Percentiles rank a stretch among this genome's conserved stretches.
Conservation (phyloP, 192 early-diverging fungal genomes). For the Backusella tarrabulga region DNA sequence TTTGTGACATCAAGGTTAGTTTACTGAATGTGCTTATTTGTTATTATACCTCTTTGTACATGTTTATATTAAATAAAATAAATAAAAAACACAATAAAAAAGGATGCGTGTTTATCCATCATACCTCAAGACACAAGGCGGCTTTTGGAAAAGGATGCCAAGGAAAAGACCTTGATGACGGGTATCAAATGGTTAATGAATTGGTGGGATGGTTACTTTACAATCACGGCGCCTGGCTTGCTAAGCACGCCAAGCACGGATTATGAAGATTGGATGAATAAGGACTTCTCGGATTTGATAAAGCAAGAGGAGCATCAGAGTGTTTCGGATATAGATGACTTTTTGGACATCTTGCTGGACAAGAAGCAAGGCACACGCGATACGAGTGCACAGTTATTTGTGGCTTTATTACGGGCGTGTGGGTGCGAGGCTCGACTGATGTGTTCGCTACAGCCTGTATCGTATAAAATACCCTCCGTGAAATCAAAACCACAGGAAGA, state of each 20-base stretch:
- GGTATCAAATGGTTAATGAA: slow-evolving; percentile 14
- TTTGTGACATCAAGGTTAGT: slow-evolving; percentile 40
- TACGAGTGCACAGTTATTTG: slow-evolving; percentile 50
- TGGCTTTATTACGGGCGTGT: slow-evolving; percentile 42
- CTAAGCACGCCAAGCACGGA: neutral
- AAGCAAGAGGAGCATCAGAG: slow-evolving; percentile 11
- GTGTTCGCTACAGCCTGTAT: slow-evolving; percentile 62
- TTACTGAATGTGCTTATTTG: neutral
- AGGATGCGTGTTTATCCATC: slow-evolving; percentile 33
- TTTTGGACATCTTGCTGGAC: slow-evolving; percentile 18
- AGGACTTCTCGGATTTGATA: neutral
- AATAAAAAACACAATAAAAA: neutral
- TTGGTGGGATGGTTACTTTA: slow-evolving; percentile 39
- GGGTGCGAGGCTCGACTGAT: slow-evolving; percentile 59
- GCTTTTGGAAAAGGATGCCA: neutral
- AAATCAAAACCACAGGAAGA: slow-evolving; percentile 14
- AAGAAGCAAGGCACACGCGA: slow-evolving; percentile 35
- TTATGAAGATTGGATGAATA: neutral
- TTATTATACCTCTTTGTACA: slow-evolving; percentile 9
- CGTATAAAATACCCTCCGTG: slow-evolving; percentile 48
- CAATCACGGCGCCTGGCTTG: slow-evolving; percentile 20
- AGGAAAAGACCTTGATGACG: slow-evolving; percentile 5
- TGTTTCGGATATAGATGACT: slow-evolving; percentile 13
- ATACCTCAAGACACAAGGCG: slow-evolving; percentile 28
- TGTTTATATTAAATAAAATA: neutral